Conservation (phyloP, 495 filamentous ascomycete species). For the Neurospora africana region DNA sequence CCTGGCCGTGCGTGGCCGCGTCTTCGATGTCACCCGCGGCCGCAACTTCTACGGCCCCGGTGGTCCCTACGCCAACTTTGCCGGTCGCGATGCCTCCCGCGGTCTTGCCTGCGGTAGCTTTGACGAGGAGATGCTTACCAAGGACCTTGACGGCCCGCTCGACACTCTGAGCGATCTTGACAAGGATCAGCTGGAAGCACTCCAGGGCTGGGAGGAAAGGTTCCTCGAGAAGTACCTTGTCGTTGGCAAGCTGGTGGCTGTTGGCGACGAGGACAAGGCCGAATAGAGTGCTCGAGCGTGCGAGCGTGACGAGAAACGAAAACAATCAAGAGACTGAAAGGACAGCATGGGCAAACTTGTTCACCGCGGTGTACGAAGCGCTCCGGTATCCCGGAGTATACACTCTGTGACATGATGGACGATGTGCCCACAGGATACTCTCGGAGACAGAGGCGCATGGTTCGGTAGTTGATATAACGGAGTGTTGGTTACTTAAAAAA, state of each 20-base stretch:
- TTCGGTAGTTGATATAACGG: neutral
- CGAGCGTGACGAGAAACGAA: neutral
- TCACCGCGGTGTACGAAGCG: neutral
- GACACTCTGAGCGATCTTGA: constrained; percentile 70
- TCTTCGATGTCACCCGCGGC: constrained; percentile 81
- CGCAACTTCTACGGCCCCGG: constrained; percentile 90
- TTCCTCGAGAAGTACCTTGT: constrained; percentile 91
- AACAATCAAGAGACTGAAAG: neutral
- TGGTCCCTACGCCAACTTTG: constrained; percentile 89
- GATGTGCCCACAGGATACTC: neutral
- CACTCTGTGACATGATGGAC: neutral
- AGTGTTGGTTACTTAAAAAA: neutral
- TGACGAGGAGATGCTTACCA: constrained; percentile 91
- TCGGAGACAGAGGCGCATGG: neutral
- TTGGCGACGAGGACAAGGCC: constrained; percentile 24
- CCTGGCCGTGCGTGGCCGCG: constrained; percentile 69
- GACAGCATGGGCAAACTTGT: neutral
- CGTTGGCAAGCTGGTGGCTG: constrained; percentile 73
- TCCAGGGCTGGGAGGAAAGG: constrained; percentile 84
- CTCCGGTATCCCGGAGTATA: neutral
- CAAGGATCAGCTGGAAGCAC: constrained; percentile 66
- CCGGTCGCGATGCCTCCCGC: constrained; percentile 84
- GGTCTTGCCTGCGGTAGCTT: constrained; percentile 89
- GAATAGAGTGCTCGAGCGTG: neutral
- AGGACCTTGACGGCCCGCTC: constrained; percentile 76